Evolutionary conservation across 768 basidiomycete species (phyloP).

Genomic region (Austroboletus eburneus): DNA sequence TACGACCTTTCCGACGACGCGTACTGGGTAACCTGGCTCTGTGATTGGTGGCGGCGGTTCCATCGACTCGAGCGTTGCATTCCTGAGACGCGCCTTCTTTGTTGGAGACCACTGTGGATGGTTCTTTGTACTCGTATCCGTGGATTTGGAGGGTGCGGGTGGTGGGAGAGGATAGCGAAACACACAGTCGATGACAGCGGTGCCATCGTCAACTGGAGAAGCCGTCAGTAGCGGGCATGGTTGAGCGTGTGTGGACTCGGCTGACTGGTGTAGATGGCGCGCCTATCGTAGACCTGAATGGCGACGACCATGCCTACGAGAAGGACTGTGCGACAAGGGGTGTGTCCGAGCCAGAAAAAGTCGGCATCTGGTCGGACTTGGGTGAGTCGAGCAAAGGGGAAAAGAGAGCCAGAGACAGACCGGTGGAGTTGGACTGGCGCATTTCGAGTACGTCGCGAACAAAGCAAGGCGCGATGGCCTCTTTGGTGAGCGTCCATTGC

Average conservation of each 20-base stretch:
- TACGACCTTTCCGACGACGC: background rate
- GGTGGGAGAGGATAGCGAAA: constrained; percentile 35
- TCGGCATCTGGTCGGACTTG: constrained; percentile 45
- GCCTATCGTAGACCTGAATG: background rate
- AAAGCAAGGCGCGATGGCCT: constrained; percentile 53
- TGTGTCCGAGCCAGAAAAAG: constrained; percentile 70
- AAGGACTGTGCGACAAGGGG: too few relatives aligned
- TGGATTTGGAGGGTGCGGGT: constrained; percentile 11
- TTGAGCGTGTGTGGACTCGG: background rate
- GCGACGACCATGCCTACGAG: background rate
- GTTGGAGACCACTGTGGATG: background rate
- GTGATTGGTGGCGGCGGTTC: constrained; percentile 36
- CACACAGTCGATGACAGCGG: constrained; percentile 57
- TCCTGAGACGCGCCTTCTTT: constrained; percentile 15
- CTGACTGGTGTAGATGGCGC: background rate
- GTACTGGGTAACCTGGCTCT: constrained; percentile 36
- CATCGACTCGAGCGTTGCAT: background rate
- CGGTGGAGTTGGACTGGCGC: constrained; percentile 35
- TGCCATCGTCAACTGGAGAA: background rate
- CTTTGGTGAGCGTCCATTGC: constrained; percentile 55
- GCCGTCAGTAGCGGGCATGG: background rate
- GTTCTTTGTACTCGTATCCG: background rate
- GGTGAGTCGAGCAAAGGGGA: background rate
- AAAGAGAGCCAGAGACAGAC: constrained; percentile 10
- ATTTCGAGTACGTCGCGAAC: constrained; percentile 48